Conservation (phyloP, 306 rosid genomes). For the Hippophae gyantsensis region DNA sequence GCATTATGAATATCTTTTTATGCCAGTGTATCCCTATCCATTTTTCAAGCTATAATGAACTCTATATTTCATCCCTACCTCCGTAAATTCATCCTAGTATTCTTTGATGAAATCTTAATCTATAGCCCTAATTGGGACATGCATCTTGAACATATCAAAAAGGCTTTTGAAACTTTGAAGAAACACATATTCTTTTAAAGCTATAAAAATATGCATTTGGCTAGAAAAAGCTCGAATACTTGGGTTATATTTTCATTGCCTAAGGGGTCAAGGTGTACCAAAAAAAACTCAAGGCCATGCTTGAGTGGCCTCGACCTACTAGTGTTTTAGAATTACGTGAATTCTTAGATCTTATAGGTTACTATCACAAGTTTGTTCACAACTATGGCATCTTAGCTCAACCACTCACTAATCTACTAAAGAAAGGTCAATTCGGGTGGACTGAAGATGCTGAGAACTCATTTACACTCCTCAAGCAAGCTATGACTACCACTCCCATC, state of each 20-base stretch:
- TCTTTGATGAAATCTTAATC: not conserved
- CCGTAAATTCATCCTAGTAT: not conserved
- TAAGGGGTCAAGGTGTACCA: not conserved
- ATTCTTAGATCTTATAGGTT: not conserved
- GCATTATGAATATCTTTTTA: not conserved
- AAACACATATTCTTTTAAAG: too few relatives aligned
- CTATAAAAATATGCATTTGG: not conserved
- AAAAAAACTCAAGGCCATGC: not conserved
- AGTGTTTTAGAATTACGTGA: not conserved
- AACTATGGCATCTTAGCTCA: not conserved
- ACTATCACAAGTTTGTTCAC: not conserved
- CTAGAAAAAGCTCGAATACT: not conserved
- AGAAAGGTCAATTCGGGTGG: not conserved
- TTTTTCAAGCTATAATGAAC: too few relatives aligned
- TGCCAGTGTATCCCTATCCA: too few relatives aligned
- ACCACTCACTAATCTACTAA: not conserved
- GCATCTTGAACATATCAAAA: not conserved
- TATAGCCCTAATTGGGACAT: not conserved
- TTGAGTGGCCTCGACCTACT: not conserved
- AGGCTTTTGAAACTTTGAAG: not conserved
- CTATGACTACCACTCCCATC: too few relatives aligned
- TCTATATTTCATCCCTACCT: not conserved
- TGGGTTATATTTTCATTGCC: not conserved
- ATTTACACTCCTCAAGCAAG: too few relatives aligned
- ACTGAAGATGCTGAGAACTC: too few relatives aligned